Evolutionary conservation across 129 eudicot species (phyloP).

Genomic region (Flaveria trinervia): DNA sequence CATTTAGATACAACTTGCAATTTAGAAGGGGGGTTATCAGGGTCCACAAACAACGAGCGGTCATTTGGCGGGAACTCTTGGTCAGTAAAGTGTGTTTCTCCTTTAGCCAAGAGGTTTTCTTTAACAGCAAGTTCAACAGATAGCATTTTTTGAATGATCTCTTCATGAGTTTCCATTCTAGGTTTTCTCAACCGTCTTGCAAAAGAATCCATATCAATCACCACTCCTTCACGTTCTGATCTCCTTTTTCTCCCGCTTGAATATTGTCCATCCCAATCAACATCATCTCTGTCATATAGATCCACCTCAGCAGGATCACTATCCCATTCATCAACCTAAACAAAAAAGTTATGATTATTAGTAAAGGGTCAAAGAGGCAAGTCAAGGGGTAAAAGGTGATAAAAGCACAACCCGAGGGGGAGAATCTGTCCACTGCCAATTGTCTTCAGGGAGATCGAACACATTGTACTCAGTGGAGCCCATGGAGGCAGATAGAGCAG

Average conservation of each 20-base stretch:
- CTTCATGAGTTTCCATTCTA: conserved; percentile 80
- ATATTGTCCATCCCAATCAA: conserved; percentile 98
- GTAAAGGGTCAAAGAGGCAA: neutral
- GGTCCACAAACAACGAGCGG: conserved; percentile 82
- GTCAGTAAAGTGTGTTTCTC: conserved; percentile 85
- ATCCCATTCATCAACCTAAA: conserved; percentile 94
- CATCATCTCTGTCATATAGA: conserved; percentile 90
- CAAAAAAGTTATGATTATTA: conserved; percentile 7
- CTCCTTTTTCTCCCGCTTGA: conserved; percentile 94
- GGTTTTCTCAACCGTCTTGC: conserved; percentile 87
- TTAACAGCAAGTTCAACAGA: conserved; percentile 93
- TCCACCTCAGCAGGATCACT: conserved; percentile 99
- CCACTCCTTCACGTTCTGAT: conserved; percentile 79
- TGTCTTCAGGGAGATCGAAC: conserved; percentile 80
- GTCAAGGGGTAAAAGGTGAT: conserved; percentile 4
- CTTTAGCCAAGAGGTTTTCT: conserved; percentile 88
- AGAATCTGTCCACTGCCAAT: conserved; percentile 97
- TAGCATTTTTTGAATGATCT: conserved; percentile 85
- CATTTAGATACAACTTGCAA: conserved; percentile 94
- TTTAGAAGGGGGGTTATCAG: conserved; percentile 75
- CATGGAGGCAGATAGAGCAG: conserved; percentile 73
- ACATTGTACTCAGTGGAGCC: conserved; percentile 68
- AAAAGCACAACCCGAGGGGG: conserved; percentile 77
- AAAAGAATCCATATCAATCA: conserved; percentile 88
- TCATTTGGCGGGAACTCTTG: conserved; percentile 97